Base-by-base conservation (phyloP, 164 flowering plant genomes). In the Saururus chinensis region DNA sequence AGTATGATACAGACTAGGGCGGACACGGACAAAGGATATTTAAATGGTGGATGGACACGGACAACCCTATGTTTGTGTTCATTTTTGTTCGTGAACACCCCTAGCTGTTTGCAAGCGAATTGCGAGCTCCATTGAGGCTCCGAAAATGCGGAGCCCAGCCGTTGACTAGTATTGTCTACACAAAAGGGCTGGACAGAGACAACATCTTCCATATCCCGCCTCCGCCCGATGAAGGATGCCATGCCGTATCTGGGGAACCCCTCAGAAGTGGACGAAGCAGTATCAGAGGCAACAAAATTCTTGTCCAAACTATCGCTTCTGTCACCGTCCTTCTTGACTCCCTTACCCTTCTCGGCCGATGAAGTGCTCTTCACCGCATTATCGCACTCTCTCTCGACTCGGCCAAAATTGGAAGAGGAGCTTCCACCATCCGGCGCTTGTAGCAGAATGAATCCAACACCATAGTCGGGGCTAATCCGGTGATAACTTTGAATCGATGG, bases 181-280 rank as follows among this genome's bases (percentile, higher is more conserved):
- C 57, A 74, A 67, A 66, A 64, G 19, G 89, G 88, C 24, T 75
- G 80, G 2, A 76, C 59, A 0, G 86, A 77, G 1, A 88, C 84
- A 0, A 87, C 84, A 42, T 88, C 96, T 55, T 88, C 96, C 96
- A 88, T 88, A 12, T 86, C 89, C 53, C 88, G 71, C 64, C 89
- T 69, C 67, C 92, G 60, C 0, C 92, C 96, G 25, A 68, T 60
- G 16, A 74, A 61, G 0, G 74, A 71, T 9, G 64, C 53, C 51
- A 51, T 19, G 14, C 77, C 71, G 26, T 59, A 67, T 53, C 54
- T 64, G 1, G 74, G 77, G 51, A 55, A 51, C 37, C 53, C n/a
- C 11, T 64, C 68, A 8, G 37, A 19, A 0, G 19, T 19, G 2
- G 19, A 10, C 37, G 37, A 2, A 2, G 37, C 37, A 2, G 37